Evolutionary conservation across 2,329 filamentous ascomycete species (phyloP), one percentile per base, ranked within the genome.

Genomic region (Biscogniauxia marginata): DNA sequence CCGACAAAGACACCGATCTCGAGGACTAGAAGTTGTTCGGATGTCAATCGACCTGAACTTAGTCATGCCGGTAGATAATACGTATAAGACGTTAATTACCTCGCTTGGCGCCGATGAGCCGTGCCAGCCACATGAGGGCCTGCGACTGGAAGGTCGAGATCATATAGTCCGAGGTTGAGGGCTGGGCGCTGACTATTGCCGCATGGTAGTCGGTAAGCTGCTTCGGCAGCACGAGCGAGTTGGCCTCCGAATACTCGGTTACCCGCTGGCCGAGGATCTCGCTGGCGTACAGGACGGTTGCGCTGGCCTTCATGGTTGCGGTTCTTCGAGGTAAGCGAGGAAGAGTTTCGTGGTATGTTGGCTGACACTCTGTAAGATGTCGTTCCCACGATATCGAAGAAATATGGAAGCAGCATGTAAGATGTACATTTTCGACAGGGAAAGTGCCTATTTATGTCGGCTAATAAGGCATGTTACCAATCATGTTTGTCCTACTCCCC

Each of bases 1-100:
- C 79, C 78, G 20, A 77, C 70, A 56, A 77, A 81, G 54, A 80
- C 76, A 44, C 79, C 79, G 34, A 81, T 71, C 57, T 81, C 79
- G 50, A 81, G 73, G 16, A 80, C 77, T n/a, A n/a, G n/a, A n/a
- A n/a, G n/a, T n/a, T n/a, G n/a, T n/a, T n/a, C n/a, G n/a, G n/a
- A n/a, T n/a, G n/a, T n/a, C n/a, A n/a, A n/a, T n/a, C n/a, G n/a
- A 25, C 6, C 24, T 25, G 6, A 11, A 11, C 11, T 6, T 25
- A 11, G 6, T 16, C 30, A 11, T 11, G 30, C n/a, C 16, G 6
- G 3, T 34, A 50, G 25, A 7, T 20, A 7, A 39, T 21, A 44
- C 11, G 16, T 18, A 6, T 4, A 45, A 44, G n/a, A 6, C 16
- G 1, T 19, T 18, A 58, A 64, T 52, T 55, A 75, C 75, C 69